Evolutionary conservation across 2,329 filamentous ascomycete genomes (phyloP).

Genomic region (Orbilia ellipsospora): DNA sequence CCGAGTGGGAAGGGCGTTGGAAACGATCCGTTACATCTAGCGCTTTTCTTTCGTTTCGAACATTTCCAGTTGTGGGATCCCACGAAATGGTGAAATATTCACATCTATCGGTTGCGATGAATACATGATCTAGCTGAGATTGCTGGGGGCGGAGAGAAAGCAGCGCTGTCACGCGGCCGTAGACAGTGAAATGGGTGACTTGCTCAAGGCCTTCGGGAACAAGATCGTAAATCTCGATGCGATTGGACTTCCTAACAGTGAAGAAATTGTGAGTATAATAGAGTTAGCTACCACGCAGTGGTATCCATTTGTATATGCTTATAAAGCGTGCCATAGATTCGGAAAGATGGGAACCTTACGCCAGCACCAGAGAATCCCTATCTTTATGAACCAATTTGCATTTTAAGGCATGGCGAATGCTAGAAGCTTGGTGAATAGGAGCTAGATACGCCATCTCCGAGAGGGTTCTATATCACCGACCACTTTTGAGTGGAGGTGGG

Average conservation of each 20-base stretch:
- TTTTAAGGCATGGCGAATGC: slow-evolving; percentile 87
- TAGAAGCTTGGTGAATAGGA: slow-evolving; percentile 91
- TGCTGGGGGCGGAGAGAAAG: slow-evolving; percentile 80
- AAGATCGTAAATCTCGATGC: slow-evolving; percentile 58
- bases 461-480: neutral
- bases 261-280: slow-evolving; percentile 2
- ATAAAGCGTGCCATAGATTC: too few species aligned
- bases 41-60: slow-evolving; percentile 70
- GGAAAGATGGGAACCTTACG: slow-evolving; percentile 70
- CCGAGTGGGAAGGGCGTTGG: slow-evolving; percentile 56
- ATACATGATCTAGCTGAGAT: slow-evolving; percentile 82
- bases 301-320: too few species aligned
- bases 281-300: too few species aligned
- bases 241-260: slow-evolving; percentile 57
- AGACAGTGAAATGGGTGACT: slow-evolving; percentile 67
- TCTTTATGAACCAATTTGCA: slow-evolving; percentile 78
- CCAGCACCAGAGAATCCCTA: slow-evolving; percentile 84
- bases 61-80: slow-evolving; percentile 74
- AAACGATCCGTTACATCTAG: slow-evolving; percentile 58
- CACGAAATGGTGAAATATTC: slow-evolving; percentile 92
- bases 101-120: slow-evolving; percentile 88
- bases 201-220: slow-evolving; percentile 55
- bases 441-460: slow-evolving; percentile 88
- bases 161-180: slow-evolving; percentile 87
- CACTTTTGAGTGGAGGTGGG: neutral